Base-by-base conservation (phyloP, 1,284 basidiomycete species). In the Microbotryum lychnidis-dioicae region DNA sequence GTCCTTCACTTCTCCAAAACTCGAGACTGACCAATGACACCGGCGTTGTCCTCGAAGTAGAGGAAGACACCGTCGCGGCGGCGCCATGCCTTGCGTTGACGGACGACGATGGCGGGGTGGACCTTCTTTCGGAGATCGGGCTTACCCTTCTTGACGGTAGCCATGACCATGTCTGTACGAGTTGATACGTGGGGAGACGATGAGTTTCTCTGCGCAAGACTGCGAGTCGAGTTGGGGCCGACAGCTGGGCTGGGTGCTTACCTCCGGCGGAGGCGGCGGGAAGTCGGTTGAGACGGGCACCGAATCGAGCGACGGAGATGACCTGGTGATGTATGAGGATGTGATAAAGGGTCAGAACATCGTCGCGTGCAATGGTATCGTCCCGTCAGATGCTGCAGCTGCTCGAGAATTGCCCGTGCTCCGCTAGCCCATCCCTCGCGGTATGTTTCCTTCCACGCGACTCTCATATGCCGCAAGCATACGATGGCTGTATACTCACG, bases 51-150 rank as follows among this genome's bases (percentile, higher is more conserved):
- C 87, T 94, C 94, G 72, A 98, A 98, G 84, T 97, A 97, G 76
- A 98, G 87, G 86, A 97, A 97, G 70, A 97, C 89, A 79, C 94
- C 94, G 76, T 99, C 94, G 79, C 85, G 84, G 81, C 94, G 83
- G 75, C 96, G 87, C 94, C 94, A 99, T 67, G 94, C 84, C 81
- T 98, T 99, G 77, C 94, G 89, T 80, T 98, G 96, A 70, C 94
- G 91, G 74, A 97, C 84, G 74, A 99, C 86, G 72, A 99, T 89
- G 71, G 89, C 87, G 74, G 93, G 93, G 91, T 97, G 93, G 66
- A 96, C 94, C 84, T 99, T 99, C 84, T 99, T 99, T 79, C 94
- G 86, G 76, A 99, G 80, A 80, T 99, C 94, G 57, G 96, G 96
- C 83, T 99, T 98, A 78, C 94, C 94, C 85, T 98, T 98, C 86